A percentile compares a stretch with the other conserved stretches of the same genome.
Conservation (phyloP, 75 land plant genomes). For the Larix kaempferi region DNA sequence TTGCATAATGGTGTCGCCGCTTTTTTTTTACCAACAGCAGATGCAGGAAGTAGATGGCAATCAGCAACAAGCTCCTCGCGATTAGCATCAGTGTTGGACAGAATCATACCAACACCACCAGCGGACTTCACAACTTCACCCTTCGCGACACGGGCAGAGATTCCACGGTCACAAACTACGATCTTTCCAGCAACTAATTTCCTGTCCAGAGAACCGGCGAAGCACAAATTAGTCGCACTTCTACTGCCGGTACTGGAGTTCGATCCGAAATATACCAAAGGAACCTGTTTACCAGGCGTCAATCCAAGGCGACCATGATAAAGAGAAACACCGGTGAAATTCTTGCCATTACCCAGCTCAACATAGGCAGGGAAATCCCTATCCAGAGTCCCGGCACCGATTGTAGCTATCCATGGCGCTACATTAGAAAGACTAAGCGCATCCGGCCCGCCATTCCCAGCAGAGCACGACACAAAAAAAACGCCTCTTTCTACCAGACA, state of each 20-base stretch:
- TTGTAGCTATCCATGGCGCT: constrained; percentile 88
- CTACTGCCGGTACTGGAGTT: constrained; percentile 28
- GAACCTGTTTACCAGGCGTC: constrained; percentile 18
- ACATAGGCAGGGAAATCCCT: constrained; percentile 82
- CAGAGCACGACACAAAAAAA: constrained; percentile 83
- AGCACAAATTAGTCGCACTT: constrained; percentile 40
- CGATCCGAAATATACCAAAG: constrained; percentile 54
- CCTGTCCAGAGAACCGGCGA: constrained; percentile 29
- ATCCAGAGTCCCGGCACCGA: constrained; percentile 90
- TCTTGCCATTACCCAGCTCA: constrained; percentile 56
- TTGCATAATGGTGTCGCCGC: constrained; percentile 40
- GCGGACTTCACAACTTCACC: constrained; percentile 69
- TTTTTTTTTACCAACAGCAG: constrained; percentile 50
- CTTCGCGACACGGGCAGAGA: constrained; percentile 41
- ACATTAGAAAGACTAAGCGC: constrained; percentile 75
- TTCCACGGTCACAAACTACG: constrained; percentile 13
- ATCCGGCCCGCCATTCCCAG: constrained; percentile 82
- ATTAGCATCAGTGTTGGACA: constrained; percentile 55
- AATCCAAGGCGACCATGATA: constrained; percentile 38
- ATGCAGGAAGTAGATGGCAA: constrained; percentile 69
- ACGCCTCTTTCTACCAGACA: constrained; percentile 62
- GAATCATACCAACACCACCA: constrained; percentile 75
- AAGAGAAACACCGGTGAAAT: constrained; percentile 62
- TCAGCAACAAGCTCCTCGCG: constrained; percentile 82
- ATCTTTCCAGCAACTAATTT: constrained; percentile 14